These are phyloP conservation scores for Elongisporangium anandrum DNA, from an alignment of 352 stramenopile species.

Conservation along the genomic window DNA sequence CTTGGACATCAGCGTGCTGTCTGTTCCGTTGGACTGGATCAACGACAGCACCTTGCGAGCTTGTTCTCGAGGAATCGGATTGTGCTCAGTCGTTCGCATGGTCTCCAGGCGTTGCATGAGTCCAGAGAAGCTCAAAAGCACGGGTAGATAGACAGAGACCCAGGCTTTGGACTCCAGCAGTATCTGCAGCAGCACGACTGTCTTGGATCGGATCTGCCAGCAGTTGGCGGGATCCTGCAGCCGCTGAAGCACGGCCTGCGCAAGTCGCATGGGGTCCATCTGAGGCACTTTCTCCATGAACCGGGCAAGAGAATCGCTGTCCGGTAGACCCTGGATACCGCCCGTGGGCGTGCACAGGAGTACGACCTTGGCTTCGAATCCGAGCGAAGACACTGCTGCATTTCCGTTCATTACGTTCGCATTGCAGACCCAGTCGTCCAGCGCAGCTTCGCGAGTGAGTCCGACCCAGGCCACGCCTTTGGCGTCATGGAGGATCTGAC, in stretches of 20 bases:
- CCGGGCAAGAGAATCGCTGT: conserved; percentile 34
- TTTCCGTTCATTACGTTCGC: neutral
- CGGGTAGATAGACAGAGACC: conserved; percentile 20
- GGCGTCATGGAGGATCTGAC: conserved; percentile 21
- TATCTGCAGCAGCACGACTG: conserved; percentile 47
- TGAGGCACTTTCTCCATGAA: conserved; percentile 35
- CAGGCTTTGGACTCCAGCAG: conserved; percentile 45
- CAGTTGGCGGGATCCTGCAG: conserved; percentile 27
- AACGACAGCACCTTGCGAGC: conserved; percentile 52
- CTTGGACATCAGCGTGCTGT: conserved; percentile 31
- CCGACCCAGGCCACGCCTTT: conserved; percentile 36
- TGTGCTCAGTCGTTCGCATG: conserved; percentile 29
- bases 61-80: conserved; percentile 39
- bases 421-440: conserved; percentile 22
- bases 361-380: conserved; percentile 48
- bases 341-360: conserved; percentile 37
- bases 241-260: conserved; percentile 24
- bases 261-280: conserved; percentile 27
- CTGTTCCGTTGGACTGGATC: conserved; percentile 40
- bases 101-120: conserved; percentile 30
- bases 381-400: conserved; percentile 5
- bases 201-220: conserved; percentile 56
- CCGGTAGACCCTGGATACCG: conserved; percentile 51
- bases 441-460: conserved; percentile 37
- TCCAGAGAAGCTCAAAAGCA: conserved; percentile 15